Base-by-base conservation (phyloP, 129 eudicot species). In the Tagetes erecta region DNA sequence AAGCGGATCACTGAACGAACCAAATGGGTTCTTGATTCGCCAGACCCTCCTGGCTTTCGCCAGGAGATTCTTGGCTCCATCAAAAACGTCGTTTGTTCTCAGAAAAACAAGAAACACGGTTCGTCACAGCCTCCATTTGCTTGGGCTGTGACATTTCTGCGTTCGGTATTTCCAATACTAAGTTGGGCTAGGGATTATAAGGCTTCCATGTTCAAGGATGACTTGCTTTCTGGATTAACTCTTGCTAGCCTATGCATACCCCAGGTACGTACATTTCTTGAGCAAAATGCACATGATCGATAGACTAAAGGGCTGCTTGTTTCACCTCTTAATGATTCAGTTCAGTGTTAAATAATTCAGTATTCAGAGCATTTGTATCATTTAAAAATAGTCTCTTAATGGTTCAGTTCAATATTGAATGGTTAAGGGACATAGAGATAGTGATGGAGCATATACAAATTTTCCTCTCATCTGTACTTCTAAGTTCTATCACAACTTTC, bases 211-310 rank as follows among this genome's bases (percentile, higher is more conserved):
- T 83, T 85, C 72, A 88, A 83, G 88, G 75, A 76, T 6, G 95
- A 86, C 64, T 56, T 88, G 59, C 78, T 88, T 65, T 83, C 91
- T 8, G 91, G 95, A 37, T 46, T 88, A 56, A 86, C 95, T 74
- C 82, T 88, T 35, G 88, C 95, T 60, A 88, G 95, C 74, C 84
- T 88, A 37, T 75, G 87, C 84, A 86, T 88, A 47, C 95, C 95
- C 58, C 95, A 88, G 87, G 93, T 88, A 70, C 13, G 93, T 88
- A 70, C 13, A 57, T 53, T 53, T 77, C 62, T 70, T 78, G 33
- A 57, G 10, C 47, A 37, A 79, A 72, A 14, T 34, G 5, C 3
- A 14, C 34, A 42, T 6, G 30, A 20, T 20, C 27, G 27, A 20
- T 20, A 20, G 0, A 20, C 27, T 20, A 20, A 20, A 0, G 27